Evolutionary conservation across 2,329 filamentous ascomycete species (phyloP), one percentile per base, ranked within the genome.

Genomic region (Beauveria pseudobassiana): DNA sequence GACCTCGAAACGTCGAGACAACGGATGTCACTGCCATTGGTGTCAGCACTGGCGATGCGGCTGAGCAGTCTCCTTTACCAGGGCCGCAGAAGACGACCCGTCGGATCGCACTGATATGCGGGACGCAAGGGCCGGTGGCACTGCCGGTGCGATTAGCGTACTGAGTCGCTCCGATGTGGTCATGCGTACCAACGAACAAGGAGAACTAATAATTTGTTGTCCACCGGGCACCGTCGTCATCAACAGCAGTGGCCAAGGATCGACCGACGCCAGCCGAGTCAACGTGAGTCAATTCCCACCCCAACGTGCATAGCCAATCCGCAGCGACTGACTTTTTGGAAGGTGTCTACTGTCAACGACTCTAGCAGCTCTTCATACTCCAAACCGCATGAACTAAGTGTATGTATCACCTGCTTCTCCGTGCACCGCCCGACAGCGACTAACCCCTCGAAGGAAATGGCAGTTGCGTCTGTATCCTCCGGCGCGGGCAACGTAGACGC

Each of bases 361-460:
- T 51, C 50, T 40, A 58, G 56, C 59, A 63, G 42, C 55, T 64
- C 64, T 22, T 58, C 62, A 20, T 48, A 24, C 48, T 61, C 58
- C 16, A 56, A 61, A 22, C 46, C 63, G 46, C 50, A 49, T 57
- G 62, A 60, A n/a, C 58, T 64, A 65, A 64, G 64, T 61, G 65
- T 67, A 67, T 42, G 65, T 59, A 34, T 20, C 3, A 2, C 16
- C 30, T 12, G 18, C 46, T 24, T 24, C 18, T 24, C 30, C 18
- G 14, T 26, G 22, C 40, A 26, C 16, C 28, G 3, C 9, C 8
- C 28, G 22, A 24, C 43, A 51, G 28, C 64, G 55, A 64, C 68
- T 70, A 67, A 70, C 59, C 65, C 59, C 51, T 58, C 38, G 67
- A 66, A 70, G 69, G 69, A 61, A 55, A 28, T 20, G 28, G 59